Conservation (phyloP, 2,329 filamentous ascomycete species). For the Aureobasidium vineae region DNA sequence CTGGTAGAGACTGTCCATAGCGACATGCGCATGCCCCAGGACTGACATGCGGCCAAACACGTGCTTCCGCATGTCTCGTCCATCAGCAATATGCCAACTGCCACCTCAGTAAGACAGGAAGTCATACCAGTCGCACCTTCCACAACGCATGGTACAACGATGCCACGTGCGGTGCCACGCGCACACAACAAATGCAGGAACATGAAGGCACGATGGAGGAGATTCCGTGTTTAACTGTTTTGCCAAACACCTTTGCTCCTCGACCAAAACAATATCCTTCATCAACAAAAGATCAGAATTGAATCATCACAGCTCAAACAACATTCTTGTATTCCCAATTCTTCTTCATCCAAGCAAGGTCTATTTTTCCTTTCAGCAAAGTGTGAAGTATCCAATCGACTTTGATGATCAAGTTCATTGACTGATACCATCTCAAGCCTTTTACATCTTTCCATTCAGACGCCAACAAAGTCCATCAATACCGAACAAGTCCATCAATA, state of each 20-base stretch:
- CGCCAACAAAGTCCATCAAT: not conserved
- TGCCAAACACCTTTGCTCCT: not conserved
- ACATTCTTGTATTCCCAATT: not conserved
- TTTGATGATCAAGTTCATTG: not conserved
- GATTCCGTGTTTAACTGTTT: not conserved
- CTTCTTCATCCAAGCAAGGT: no score
- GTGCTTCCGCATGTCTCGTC: not conserved
- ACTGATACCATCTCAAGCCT: not conserved
- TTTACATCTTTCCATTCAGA: not conserved
- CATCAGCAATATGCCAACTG: not conserved
- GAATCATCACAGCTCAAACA: not conserved
- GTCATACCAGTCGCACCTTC: not conserved
- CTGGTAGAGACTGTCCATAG: not conserved
- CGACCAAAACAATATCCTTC: not conserved
- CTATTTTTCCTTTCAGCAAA: not conserved
- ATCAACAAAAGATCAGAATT: not conserved
- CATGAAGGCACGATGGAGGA: constrained; percentile 1
- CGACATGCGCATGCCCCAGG: not conserved
- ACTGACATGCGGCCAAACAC: not conserved
- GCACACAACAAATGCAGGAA: not conserved
- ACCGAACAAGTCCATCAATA: not conserved
- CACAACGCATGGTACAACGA: constrained; percentile 3
- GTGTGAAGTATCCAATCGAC: not conserved
- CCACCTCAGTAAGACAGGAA: not conserved
- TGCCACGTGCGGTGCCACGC: constrained; percentile 14